Evolutionary conservation across 2,329 filamentous ascomycete species (phyloP).

Genomic region (Alternaria angustiovoidea): DNA sequence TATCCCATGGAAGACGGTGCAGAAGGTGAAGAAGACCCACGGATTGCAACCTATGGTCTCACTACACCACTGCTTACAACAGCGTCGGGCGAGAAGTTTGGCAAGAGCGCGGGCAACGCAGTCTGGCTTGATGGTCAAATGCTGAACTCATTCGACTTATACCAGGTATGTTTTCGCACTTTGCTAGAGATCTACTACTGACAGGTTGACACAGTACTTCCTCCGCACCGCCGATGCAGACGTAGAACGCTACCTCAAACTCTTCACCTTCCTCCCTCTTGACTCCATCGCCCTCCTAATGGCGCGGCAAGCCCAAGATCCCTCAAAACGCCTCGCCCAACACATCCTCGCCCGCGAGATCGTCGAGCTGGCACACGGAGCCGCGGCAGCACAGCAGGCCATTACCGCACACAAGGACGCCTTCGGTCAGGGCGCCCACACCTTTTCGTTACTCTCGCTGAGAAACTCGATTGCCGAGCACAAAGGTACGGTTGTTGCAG

Average conservation of each 20-base stretch:
- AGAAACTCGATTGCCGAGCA: conserved; percentile 25
- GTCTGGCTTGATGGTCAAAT: conserved; percentile 87
- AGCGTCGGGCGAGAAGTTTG: conserved; percentile 85
- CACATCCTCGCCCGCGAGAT: conserved; percentile 85
- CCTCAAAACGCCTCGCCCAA: conserved; percentile 78
- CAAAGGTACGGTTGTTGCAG: conserved; percentile 3
- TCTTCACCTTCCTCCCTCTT: conserved; percentile 88
- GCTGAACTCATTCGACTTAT: conserved; percentile 85
- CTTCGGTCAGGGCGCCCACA: conserved; percentile 45
- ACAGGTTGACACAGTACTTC: conserved; percentile 70
- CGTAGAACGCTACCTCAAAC: conserved; percentile 80
- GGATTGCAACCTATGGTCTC: conserved; percentile 74
- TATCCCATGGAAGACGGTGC: conserved; percentile 19
- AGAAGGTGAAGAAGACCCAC: conserved; percentile 44
- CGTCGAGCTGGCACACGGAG: conserved; percentile 79
- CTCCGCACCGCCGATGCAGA: conserved; percentile 82
- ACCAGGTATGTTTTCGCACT: conserved; percentile 62
- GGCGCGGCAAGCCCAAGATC: conserved; percentile 70
- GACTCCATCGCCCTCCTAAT: conserved; percentile 73
- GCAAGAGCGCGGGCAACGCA: conserved; percentile 93
- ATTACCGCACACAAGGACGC: conserved; percentile 64
- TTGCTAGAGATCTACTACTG: not conserved
- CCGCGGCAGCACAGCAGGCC: conserved; percentile 68
- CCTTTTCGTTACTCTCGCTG: conserved; percentile 37
- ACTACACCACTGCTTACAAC: conserved; percentile 92